Base-by-base conservation (phyloP, 148 eudicot species). In the Vaccinium macrocarpon region DNA sequence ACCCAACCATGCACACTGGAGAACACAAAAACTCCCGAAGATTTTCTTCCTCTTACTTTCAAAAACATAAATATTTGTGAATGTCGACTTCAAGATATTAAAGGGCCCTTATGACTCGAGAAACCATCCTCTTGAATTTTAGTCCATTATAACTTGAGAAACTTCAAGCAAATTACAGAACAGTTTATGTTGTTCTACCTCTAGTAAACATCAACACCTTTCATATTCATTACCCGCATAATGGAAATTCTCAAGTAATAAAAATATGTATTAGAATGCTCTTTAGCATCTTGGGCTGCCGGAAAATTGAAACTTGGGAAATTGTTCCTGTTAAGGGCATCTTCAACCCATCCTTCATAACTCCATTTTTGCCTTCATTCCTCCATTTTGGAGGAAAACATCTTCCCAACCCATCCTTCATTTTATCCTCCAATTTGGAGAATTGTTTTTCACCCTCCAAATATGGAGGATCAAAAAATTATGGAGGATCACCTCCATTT, bases 301-400 rank as follows among this genome's bases (percentile, higher is more conserved):
- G 96, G 92, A 85, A 90, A 93, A 87, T 61, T 92, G 88, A 87
- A 93, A 88, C 88, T 86, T 13, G 94, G 91, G 55, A n/a, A 90
- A 88, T 82, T 86, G 74, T 90, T 92, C 76, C 95, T 89, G 86
- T 89, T 91, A 76, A n/a, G n/a, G n/a, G n/a, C n/a, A n/a, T n/a
- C n/a, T n/a, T n/a, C n/a, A n/a, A n/a, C n/a, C n/a, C n/a, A n/a
- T n/a, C n/a, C n/a, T n/a, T n/a, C n/a, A n/a, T n/a, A n/a, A n/a
- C n/a, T n/a, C n/a, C n/a, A n/a, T n/a, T n/a, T n/a, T n/a, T n/a
- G n/a, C n/a, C n/a, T n/a, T n/a, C n/a, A n/a, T n/a, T n/a, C n/a
- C n/a, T n/a, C n/a, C n/a, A n/a, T n/a, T n/a, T n/a, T n/a, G n/a
- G n/a, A n/a, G n/a, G n/a, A n/a, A n/a, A n/a, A n/a, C n/a, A n/a